Evolutionary conservation across 2,329 filamentous ascomycete genomes (phyloP).

Genomic region (Thyridium curvatum): DNA sequence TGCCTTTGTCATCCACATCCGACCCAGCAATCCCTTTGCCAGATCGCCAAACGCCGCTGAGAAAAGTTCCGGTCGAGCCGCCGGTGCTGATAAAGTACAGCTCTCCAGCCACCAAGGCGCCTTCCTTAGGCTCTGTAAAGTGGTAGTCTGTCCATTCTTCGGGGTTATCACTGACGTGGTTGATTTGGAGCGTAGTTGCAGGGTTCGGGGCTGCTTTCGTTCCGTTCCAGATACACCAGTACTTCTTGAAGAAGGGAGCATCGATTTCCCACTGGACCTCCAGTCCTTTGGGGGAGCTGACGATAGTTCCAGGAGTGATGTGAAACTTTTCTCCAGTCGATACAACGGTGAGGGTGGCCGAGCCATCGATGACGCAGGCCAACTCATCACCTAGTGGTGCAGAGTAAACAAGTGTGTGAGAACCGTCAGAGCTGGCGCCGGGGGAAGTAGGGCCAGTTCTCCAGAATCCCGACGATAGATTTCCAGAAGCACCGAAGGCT

Average conservation of each 20-base stretch:
- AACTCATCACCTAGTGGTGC: conserved; percentile 1
- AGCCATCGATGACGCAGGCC: conserved; percentile 4
- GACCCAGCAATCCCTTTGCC: conserved; percentile 4
- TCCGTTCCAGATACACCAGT: conserved; percentile 4
- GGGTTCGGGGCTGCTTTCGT: neutral
- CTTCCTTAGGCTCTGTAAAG: neutral
- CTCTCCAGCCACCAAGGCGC: neutral
- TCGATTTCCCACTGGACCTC: conserved; percentile 5
- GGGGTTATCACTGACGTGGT: neutral
- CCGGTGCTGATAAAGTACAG: conserved; percentile 1
- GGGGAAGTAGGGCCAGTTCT: neutral
- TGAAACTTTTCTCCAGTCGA: conserved; percentile 1
- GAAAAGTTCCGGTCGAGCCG: conserved; percentile 1
- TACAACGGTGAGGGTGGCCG: conserved; percentile 2
- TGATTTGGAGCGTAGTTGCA: neutral
- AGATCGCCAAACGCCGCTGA: conserved; percentile 2
- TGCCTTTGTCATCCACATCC: conserved; percentile 1
- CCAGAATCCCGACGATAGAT: neutral
- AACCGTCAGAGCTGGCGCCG: neutral
- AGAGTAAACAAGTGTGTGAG: neutral
- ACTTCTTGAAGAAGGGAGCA: conserved; percentile 6
- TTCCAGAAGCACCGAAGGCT: neutral
- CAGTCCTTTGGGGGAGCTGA: conserved; percentile 3
- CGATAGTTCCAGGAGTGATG: neutral
- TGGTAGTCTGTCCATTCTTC: neutral